Percentiles rank a stretch among this genome's conserved stretches.
These are phyloP conservation scores for Russula olivacea DNA, from an alignment of 768 basidiomycete species.

Conservation along the genomic window DNA sequence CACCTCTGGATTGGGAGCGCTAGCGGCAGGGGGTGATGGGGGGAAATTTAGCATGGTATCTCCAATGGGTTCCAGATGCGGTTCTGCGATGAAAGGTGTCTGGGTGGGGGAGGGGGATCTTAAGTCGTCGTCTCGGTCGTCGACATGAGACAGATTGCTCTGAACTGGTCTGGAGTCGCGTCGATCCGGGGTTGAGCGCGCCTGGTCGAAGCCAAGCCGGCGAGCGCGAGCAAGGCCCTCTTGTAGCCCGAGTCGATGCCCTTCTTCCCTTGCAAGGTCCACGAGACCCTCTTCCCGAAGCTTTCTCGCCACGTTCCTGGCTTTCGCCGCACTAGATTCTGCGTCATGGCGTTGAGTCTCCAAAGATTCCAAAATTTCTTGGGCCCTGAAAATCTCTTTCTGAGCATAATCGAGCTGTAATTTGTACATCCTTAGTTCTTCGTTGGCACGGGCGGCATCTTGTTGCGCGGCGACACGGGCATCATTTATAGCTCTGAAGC, in stretches of 20 bases:
- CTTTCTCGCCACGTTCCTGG: conserved; percentile 42
- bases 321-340: conserved; percentile 41
- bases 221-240: conserved; percentile 42
- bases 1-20: neutral
- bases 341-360: conserved; percentile 46
- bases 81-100: neutral
- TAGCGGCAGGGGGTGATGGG: conserved; percentile 5
- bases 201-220: conserved; percentile 31
- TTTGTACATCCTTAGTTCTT: conserved; percentile 54
- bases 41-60: conserved; percentile 24
- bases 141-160: conserved; percentile 3
- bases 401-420: conserved; percentile 54
- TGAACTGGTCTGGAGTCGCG: conserved; percentile 3
- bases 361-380: conserved; percentile 44
- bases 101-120: neutral
- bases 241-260: conserved; percentile 45
- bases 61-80: conserved; percentile 23
- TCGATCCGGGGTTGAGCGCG: conserved; percentile 21
- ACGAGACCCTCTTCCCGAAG: conserved; percentile 44
- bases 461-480: conserved; percentile 31
- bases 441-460: conserved; percentile 33
- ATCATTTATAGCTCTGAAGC: conserved; percentile 32
- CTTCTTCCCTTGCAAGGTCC: conserved; percentile 49
- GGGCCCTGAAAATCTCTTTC: conserved; percentile 51
- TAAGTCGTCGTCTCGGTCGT: conserved; percentile 12